These are phyloP conservation scores for Didymosphaeria variabile DNA, from an alignment of 2,329 filamentous ascomycete species.

Conservation along the genomic window DNA sequence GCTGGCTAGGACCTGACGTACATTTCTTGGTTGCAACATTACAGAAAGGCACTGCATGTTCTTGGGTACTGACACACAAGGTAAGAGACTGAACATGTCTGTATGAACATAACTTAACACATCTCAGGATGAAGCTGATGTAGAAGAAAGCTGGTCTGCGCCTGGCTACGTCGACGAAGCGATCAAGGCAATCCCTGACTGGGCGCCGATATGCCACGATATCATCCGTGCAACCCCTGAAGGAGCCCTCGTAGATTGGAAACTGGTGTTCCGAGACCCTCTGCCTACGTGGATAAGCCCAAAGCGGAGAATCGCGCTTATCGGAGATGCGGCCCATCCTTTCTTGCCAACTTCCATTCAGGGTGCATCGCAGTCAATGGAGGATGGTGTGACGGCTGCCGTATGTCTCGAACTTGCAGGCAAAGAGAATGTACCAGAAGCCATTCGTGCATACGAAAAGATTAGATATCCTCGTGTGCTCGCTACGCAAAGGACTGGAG, in stretches of 20 bases:
- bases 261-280: conserved; percentile 62
- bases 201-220: conserved; percentile 31
- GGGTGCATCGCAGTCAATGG: conserved; percentile 62
- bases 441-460: conserved; percentile 36
- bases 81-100: conserved; percentile 7
- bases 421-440: conserved; percentile 34
- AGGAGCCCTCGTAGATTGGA: conserved; percentile 58
- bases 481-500: conserved; percentile 30
- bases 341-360: conserved; percentile 63
- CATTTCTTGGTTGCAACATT: conserved; percentile 44
- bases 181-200: conserved; percentile 26
- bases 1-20: conserved; percentile 41
- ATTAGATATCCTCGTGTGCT: conserved; percentile 34
- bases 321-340: conserved; percentile 63
- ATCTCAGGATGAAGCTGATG: conserved; percentile 43
- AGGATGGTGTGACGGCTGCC: conserved; percentile 51
- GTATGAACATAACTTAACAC: neutral
- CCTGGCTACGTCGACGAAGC: conserved; percentile 35
- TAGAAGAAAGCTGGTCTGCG: conserved; percentile 38
- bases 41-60: conserved; percentile 38
- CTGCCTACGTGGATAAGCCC: conserved; percentile 60
- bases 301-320: conserved; percentile 57
- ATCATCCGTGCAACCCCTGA: conserved; percentile 41
- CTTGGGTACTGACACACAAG: conserved; percentile 42
- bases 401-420: conserved; percentile 30